Conservation (phyloP, 495 filamentous ascomycete genomes). For the Clohesyomyces aquaticus region DNA sequence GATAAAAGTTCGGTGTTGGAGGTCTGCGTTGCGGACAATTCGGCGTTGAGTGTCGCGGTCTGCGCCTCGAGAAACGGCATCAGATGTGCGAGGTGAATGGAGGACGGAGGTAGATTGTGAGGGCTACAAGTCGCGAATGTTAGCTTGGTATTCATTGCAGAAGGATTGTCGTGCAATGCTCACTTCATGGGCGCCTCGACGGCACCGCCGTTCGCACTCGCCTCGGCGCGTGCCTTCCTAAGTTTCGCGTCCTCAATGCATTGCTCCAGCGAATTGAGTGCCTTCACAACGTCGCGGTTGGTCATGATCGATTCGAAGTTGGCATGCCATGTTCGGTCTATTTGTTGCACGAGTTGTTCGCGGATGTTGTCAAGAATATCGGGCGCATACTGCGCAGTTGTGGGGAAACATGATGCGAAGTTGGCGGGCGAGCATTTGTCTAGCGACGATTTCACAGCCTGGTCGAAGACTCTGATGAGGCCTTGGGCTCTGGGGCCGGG, state of each 20-base stretch:
- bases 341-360: slow-evolving; percentile 41
- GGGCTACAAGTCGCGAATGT: slow-evolving; percentile 55
- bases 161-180: slow-evolving; percentile 32
- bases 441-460: slow-evolving; percentile 70
- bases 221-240: slow-evolving; percentile 53
- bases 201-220: slow-evolving; percentile 32
- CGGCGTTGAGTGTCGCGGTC: slow-evolving; percentile 62
- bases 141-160: slow-evolving; percentile 2
- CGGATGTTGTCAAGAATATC: slow-evolving; percentile 49
- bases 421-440: slow-evolving; percentile 73
- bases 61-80: slow-evolving; percentile 66
- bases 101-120: slow-evolving; percentile 71
- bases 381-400: slow-evolving; percentile 70
- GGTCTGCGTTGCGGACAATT: slow-evolving; percentile 62
- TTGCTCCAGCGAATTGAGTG: slow-evolving; percentile 81
- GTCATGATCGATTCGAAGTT: slow-evolving; percentile 77
- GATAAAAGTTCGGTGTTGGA: slow-evolving; percentile 67
- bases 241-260: slow-evolving; percentile 71
- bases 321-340: slow-evolving; percentile 40
- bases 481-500: slow-evolving; percentile 77
- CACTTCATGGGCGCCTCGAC: slow-evolving; percentile 53
- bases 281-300: slow-evolving; percentile 69
- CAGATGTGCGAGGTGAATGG: slow-evolving; percentile 71
- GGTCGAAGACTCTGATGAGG: slow-evolving; percentile 69
- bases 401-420: slow-evolving; percentile 88